phyloP scores from a whole-genome alignment of 148 eudicot species.

The Rhododendron henanense region DNA sequence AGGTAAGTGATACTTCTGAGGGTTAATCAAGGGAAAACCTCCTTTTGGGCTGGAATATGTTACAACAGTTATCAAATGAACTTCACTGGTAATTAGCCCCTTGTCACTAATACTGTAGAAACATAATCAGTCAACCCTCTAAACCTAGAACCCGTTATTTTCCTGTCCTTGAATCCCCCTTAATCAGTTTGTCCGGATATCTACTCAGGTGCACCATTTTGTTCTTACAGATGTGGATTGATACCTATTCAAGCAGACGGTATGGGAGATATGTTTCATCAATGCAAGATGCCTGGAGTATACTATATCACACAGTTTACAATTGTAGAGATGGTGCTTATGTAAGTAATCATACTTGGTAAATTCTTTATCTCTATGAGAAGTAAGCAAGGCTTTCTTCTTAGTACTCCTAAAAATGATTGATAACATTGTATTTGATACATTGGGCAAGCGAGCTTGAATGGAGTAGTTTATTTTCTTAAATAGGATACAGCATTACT shows the following conservation, averaged over 20 bases:
- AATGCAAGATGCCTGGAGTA: slow-evolving; percentile 47
- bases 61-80: neutral
- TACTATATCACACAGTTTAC: slow-evolving; percentile 43
- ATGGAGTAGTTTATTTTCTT: neutral
- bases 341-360: slow-evolving; percentile 24
- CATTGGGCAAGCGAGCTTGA: neutral
- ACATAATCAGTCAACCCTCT: neutral
- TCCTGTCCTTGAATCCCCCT: neutral
- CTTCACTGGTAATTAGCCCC: neutral
- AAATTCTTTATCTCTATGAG: neutral
- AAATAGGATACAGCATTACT: neutral
- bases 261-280: slow-evolving; percentile 38
- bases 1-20: neutral
- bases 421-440: neutral
- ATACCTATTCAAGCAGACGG: slow-evolving; percentile 32
- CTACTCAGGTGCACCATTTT: neutral
- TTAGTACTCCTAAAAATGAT: neutral
- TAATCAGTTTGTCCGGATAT: neutral
- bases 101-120: neutral
- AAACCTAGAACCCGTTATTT: neutral
- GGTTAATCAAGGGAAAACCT: neutral
- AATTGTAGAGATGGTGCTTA: slow-evolving; percentile 48
- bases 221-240: slow-evolving; percentile 36
- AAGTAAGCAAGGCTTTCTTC: neutral
- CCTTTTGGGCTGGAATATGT: neutral